These are phyloP conservation scores for Aphanoascus verrucosus DNA, from an alignment of 2,329 filamentous ascomycete species.

Conservation along the genomic window DNA sequence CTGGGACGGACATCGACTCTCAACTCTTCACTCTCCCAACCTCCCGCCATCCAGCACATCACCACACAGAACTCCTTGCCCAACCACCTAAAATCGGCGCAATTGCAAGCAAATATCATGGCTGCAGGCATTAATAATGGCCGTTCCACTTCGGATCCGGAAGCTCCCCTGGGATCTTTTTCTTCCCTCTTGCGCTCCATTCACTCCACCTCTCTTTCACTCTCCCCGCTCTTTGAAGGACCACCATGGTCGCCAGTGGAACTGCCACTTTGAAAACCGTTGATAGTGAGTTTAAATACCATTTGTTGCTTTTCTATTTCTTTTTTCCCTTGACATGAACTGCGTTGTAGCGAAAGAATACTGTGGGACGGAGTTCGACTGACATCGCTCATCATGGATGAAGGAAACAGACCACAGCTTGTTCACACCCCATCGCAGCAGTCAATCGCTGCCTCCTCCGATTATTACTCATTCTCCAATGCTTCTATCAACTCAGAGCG, in stretches of 20 bases:
- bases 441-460: constrained; percentile 40
- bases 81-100: constrained; percentile 3
- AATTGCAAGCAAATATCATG: neutral
- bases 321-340: neutral
- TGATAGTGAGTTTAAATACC: constrained; percentile 10
- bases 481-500: constrained; percentile 29
- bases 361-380: neutral
- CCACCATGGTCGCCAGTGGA: constrained; percentile 9
- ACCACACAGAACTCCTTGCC: neutral
- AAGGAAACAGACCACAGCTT: constrained; percentile 38
- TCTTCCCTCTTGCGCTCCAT: neutral
- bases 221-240: neutral
- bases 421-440: constrained; percentile 35
- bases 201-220: neutral
- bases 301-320: neutral
- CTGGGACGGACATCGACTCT: constrained; percentile 1
- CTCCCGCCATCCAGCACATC: neutral
- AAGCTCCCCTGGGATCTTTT: neutral
- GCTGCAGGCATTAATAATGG: constrained; percentile 1
- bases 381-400: constrained; percentile 3
- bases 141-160: neutral
- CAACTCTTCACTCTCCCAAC: neutral
- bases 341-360: neutral
- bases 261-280: constrained; percentile 14
- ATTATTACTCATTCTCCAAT: constrained; percentile 41